Percentiles rank a stretch among this genome's conserved stretches.
Conservation (phyloP, 768 basidiomycete species). For the Mycena metata region DNA sequence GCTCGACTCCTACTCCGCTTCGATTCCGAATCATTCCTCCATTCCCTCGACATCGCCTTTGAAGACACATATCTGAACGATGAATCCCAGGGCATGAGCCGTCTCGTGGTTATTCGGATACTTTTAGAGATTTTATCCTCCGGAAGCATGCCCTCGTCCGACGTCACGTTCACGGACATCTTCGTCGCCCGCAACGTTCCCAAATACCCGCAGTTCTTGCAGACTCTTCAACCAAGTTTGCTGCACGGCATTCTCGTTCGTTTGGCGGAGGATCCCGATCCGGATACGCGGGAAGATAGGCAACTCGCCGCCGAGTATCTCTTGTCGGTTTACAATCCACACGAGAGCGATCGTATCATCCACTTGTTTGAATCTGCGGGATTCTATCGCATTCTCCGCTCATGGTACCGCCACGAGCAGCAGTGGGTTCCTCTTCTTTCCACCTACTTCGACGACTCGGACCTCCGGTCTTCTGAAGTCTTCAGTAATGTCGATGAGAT, state of each 20-base stretch:
- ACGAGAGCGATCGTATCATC: constrained; percentile 76
- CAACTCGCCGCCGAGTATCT: constrained; percentile 96
- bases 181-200: constrained; percentile 97
- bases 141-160: constrained; percentile 66
- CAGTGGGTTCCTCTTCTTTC: constrained; percentile 82
- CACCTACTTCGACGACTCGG: constrained; percentile 82
- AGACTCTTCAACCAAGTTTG: constrained; percentile 69
- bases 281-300: constrained; percentile 89
- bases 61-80: constrained; percentile 94
- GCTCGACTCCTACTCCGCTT: constrained; percentile 85
- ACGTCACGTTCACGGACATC: constrained; percentile 90
- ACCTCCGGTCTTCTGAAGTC: constrained; percentile 69
- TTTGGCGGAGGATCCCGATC: constrained; percentile 82
- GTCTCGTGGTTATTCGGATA: constrained; percentile 87
- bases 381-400: constrained; percentile 92
- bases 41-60: constrained; percentile 94
- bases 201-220: constrained; percentile 92
- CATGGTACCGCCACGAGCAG: constrained; percentile 81
- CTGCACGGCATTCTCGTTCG: constrained; percentile 83
- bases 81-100: constrained; percentile 71
- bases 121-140: constrained; percentile 83
- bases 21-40: constrained; percentile 94
- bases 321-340: constrained; percentile 91
- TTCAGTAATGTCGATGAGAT: constrained; percentile 77
- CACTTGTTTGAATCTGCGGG: constrained; percentile 83